Evolutionary conservation across 768 basidiomycete species (phyloP).

Genomic region (Suillus subaureus): DNA sequence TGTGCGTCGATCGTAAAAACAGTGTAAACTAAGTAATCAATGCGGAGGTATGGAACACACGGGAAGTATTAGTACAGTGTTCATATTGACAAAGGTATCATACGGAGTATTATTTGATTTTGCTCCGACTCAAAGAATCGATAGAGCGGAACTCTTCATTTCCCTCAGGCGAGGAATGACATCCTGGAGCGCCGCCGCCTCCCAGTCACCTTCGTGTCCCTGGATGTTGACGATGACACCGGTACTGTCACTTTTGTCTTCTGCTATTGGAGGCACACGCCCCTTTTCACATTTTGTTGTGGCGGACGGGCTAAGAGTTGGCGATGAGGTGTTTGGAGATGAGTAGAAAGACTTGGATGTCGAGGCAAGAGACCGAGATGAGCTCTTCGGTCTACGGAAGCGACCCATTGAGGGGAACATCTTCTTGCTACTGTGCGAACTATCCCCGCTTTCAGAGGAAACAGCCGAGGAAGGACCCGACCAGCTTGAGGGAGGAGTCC

Average conservation of each 20-base stretch:
- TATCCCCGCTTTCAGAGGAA: background rate
- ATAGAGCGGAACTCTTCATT: constrained; percentile 17
- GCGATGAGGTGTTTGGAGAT: background rate
- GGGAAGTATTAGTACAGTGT: background rate
- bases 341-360: background rate
- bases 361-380: background rate
- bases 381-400: constrained; percentile 10
- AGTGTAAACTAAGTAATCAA: background rate
- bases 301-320: constrained; percentile 6
- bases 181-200: constrained; percentile 27
- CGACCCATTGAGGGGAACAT: background rate
- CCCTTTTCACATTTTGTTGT: background rate
- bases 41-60: background rate
- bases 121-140: background rate
- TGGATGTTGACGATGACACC: constrained; percentile 20
- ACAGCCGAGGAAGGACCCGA: constrained; percentile 19
- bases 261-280: background rate
- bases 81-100: too few relatives aligned
- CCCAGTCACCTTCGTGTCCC: constrained; percentile 18
- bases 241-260: background rate
- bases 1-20: background rate
- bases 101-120: background rate
- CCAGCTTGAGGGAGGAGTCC: constrained; percentile 31
- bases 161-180: constrained; percentile 33
- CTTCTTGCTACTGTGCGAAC: background rate